A percentile compares a stretch with the other conserved stretches of the same genome.
Conservation (phyloP, 805 yeast species). For the Kurtzmaniella fragi region DNA sequence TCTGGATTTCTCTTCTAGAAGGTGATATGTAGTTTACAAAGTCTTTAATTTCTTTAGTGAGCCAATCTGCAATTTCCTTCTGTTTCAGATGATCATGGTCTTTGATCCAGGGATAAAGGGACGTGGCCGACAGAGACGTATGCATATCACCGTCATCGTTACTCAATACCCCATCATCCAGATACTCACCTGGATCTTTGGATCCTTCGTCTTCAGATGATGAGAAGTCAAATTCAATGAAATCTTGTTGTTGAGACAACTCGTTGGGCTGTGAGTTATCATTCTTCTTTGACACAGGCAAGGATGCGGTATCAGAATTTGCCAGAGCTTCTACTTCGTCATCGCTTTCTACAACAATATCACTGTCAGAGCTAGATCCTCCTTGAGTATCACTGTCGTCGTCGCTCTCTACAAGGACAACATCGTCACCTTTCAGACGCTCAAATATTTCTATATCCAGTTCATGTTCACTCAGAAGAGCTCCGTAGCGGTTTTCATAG, state of each 20-base stretch:
- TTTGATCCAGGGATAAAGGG: constrained; percentile 68
- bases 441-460: constrained; percentile 17
- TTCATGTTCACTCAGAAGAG: constrained; percentile 16
- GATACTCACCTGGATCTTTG: constrained; percentile 17
- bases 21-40: constrained; percentile 86
- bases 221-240: constrained; percentile 50
- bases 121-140: constrained; percentile 18
- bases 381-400: constrained; percentile 10
- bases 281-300: constrained; percentile 4
- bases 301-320: constrained; percentile 3
- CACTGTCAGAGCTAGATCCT: constrained; percentile 13
- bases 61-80: constrained; percentile 79
- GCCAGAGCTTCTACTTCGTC: constrained; percentile 6
- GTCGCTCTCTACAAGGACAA: constrained; percentile 27
- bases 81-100: constrained; percentile 74
- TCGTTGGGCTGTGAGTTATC: constrained; percentile 20
- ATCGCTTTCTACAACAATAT: constrained; percentile 18
- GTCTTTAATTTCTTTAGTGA: constrained; percentile 78
- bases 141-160: constrained; percentile 29
- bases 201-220: constrained; percentile 36
- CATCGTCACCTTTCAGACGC: constrained; percentile 14
- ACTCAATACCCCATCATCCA: constrained; percentile 30
- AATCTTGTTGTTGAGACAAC: constrained; percentile 44
- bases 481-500: constrained; percentile 16
- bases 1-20: constrained; percentile 60